These are phyloP conservation scores for Tirmania nivea DNA, from an alignment of 495 filamentous ascomycete genomes.

Conservation along the genomic window DNA sequence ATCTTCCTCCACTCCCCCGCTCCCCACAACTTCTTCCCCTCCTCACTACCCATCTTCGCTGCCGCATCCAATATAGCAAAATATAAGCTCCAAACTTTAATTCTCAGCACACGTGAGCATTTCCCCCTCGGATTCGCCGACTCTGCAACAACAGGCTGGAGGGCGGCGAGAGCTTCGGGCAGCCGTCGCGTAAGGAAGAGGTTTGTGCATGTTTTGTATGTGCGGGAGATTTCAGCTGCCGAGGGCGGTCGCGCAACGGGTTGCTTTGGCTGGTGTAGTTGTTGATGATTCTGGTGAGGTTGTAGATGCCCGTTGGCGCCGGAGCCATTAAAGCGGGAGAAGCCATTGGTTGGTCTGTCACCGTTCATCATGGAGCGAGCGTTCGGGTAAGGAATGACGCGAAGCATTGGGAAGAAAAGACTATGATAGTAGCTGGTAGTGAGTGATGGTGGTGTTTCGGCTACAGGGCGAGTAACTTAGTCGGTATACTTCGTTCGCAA, in stretches of 20 bases:
- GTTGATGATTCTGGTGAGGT: constrained; percentile 4
- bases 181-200: constrained; percentile 83
- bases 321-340: not conserved
- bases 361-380: constrained; percentile 15
- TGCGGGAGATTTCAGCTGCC: constrained; percentile 44
- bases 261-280: constrained; percentile 16
- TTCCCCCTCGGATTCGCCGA: constrained; percentile 23
- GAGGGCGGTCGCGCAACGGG: constrained; percentile 25
- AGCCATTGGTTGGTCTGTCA: constrained; percentile 10
- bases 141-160: constrained; percentile 50
- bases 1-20: constrained; percentile 60
- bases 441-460: not conserved
- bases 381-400: constrained; percentile 17
- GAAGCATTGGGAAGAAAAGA: constrained; percentile 9
- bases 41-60: constrained; percentile 67
- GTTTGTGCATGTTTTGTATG: constrained; percentile 74
- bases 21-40: constrained; percentile 73
- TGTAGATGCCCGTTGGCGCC: not conserved
- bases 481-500: not conserved
- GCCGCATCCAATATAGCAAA: constrained; percentile 80
- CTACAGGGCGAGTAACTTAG: not conserved
- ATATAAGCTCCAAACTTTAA: constrained; percentile 95
- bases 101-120: constrained; percentile 45
- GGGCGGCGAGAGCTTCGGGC: constrained; percentile 61
- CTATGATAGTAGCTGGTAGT: not conserved